phyloP scores from a whole-genome alignment of 2,329 filamentous ascomycete species.

The Hymenoscyphus fructigenus region DNA sequence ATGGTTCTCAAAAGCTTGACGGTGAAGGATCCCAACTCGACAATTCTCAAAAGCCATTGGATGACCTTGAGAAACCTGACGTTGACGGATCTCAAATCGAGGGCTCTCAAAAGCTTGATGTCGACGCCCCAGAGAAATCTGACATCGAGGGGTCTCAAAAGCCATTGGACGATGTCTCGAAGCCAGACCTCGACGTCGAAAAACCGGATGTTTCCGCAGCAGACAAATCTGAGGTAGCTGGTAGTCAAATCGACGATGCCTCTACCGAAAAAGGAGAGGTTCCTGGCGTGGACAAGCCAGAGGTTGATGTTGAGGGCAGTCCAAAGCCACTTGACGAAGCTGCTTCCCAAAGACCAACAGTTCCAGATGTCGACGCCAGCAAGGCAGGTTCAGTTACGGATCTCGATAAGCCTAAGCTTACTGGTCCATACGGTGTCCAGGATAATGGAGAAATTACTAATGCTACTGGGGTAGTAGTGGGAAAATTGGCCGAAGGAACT shows the following conservation, averaged over 20 bases:
- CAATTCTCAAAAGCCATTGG: not conserved
- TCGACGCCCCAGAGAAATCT: not conserved
- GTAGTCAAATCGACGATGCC: not conserved
- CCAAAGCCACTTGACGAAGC: constrained; percentile 1
- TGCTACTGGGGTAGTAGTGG: constrained; percentile 52
- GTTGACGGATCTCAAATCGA: not conserved
- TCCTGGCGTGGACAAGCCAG: not conserved
- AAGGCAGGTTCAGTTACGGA: constrained; percentile 33
- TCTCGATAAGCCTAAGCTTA: constrained; percentile 51
- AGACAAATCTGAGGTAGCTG: constrained; percentile 1
- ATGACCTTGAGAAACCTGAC: constrained; percentile 18
- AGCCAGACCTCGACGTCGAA: constrained; percentile 3
- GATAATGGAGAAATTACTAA: constrained; percentile 56
- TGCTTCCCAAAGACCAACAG: constrained; percentile 9
- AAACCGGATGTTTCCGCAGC: constrained; percentile 3
- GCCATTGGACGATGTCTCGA: constrained; percentile 18
- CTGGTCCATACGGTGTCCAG: constrained; percentile 46
- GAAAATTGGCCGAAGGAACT: constrained; percentile 48
- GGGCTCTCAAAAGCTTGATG: too few relatives aligned
- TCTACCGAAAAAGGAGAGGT: not conserved
- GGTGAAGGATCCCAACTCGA: not conserved
- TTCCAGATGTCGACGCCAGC: constrained; percentile 1
- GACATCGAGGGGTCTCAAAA: not conserved
- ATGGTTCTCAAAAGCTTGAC: not conserved
- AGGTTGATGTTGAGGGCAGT: constrained; percentile 34